phyloP scores from a whole-genome alignment of 176 grass and related monocot species.

The Carex myosuroides region DNA sequence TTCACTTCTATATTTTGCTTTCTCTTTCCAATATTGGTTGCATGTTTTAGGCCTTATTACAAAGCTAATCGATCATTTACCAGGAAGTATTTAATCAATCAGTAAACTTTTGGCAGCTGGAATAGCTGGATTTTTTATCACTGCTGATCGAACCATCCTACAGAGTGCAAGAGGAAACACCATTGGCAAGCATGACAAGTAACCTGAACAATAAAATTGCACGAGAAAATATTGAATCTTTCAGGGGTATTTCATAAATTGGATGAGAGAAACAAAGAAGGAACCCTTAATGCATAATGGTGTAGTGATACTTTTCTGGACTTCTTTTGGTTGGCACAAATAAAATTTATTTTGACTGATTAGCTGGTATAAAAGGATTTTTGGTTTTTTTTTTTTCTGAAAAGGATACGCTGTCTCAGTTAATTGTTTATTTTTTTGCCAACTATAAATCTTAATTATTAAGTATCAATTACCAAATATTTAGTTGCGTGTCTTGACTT shows the following conservation, averaged over 20 bases:
- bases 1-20: background rate
- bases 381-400: background rate
- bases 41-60: background rate
- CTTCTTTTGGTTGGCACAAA: background rate
- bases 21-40: background rate
- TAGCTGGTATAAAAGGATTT: background rate
- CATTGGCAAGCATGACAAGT: slow-evolving; percentile 59
- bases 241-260: background rate
- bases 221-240: background rate
- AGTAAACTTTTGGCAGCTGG: slow-evolving; percentile 38
- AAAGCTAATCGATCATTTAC: background rate
- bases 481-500: background rate
- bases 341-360: background rate
- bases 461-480: background rate
- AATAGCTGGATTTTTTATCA: slow-evolving; percentile 87
- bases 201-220: slow-evolving; percentile 16
- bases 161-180: slow-evolving; percentile 65
- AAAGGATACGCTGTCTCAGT: background rate
- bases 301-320: background rate
- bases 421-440: background rate
- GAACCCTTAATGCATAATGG: background rate
- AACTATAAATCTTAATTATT: background rate
- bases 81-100: background rate
- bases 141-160: slow-evolving; percentile 69
- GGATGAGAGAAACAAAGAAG: background rate